Evolutionary conservation across 352 stramenopile species (phyloP).

Genomic region (Globisporangium cederbergense): DNA sequence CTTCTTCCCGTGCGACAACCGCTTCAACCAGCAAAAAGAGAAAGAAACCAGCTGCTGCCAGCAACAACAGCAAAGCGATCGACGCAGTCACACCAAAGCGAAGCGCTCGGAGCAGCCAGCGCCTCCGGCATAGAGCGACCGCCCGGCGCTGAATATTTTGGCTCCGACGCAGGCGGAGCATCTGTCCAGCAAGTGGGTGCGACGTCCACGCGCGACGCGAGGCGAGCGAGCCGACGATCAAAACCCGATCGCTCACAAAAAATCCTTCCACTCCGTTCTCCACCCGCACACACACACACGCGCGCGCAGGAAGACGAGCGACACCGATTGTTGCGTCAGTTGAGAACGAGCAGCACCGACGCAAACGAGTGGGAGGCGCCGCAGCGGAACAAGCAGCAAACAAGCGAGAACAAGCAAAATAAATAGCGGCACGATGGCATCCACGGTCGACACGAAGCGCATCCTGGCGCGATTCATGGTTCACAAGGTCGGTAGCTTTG

Average conservation of each 20-base stretch:
- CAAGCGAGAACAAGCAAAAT: not conserved
- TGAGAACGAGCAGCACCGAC: not conserved
- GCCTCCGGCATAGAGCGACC: conserved; percentile 6
- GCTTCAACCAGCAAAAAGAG: conserved; percentile 10
- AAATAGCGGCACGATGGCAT: not conserved
- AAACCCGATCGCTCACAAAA: not conserved
- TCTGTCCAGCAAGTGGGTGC: conserved; percentile 6
- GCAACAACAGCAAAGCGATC: not conserved
- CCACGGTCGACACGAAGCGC: conserved; percentile 49
- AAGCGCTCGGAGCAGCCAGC: not conserved
- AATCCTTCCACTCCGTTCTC: conserved; percentile 6
- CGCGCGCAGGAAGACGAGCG: not conserved
- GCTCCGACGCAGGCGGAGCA: conserved; percentile 2
- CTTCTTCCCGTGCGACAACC: conserved; percentile 10
- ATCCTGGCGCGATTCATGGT: conserved; percentile 80
- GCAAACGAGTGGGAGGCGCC: not conserved
- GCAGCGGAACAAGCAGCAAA: not conserved
- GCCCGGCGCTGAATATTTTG: conserved; percentile 7
- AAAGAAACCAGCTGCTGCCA: conserved; percentile 8
- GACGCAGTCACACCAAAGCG: not conserved
- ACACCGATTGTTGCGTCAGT: not conserved
- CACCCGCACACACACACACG: not conserved
- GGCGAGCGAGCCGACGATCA: not conserved
- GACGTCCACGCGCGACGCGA: too few species aligned
- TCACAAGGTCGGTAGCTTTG: conserved; percentile 79